phyloP scores from a whole-genome alignment of 2,329 filamentous ascomycete species.

The Xylaria sp. region DNA sequence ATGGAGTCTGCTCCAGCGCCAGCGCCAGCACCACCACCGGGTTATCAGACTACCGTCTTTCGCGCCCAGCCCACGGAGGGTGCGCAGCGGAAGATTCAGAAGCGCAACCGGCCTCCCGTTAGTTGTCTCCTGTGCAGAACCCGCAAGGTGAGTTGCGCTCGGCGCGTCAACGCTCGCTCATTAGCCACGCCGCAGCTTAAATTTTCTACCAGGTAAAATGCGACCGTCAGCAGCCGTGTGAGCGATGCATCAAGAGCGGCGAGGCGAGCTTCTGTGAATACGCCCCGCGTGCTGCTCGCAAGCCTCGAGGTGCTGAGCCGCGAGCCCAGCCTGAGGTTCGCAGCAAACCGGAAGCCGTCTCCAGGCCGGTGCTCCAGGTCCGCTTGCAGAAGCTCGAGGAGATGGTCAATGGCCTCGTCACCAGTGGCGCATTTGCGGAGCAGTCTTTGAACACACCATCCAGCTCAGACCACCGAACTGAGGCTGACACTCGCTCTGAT shows the following conservation, averaged over 20 bases:
- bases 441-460: conserved; percentile 45
- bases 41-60: conserved; percentile 52
- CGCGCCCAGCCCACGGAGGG: conserved; percentile 52
- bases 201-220: conserved; percentile 51
- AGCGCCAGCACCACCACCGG: conserved; percentile 36
- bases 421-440: conserved; percentile 38
- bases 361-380: conserved; percentile 50
- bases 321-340: conserved; percentile 47
- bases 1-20: conserved; percentile 47
- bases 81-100: conserved; percentile 53
- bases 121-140: conserved; percentile 52
- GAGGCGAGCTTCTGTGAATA: conserved; percentile 53
- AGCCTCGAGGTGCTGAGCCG: conserved; percentile 48
- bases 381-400: conserved; percentile 53
- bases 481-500: conserved; percentile 47
- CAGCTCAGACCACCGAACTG: conserved; percentile 47
- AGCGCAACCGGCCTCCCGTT: conserved; percentile 53
- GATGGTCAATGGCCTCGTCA: conserved; percentile 51
- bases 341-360: conserved; percentile 46
- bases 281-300: conserved; percentile 51
- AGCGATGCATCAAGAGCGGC: conserved; percentile 54
- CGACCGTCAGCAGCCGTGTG: conserved; percentile 55
- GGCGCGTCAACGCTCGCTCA: conserved; percentile 9
- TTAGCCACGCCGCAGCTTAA: conserved; percentile 25
- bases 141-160: conserved; percentile 48